Evolutionary conservation across 257 asterid species (phyloP).

Genomic region (Gardenia jasminoides): DNA sequence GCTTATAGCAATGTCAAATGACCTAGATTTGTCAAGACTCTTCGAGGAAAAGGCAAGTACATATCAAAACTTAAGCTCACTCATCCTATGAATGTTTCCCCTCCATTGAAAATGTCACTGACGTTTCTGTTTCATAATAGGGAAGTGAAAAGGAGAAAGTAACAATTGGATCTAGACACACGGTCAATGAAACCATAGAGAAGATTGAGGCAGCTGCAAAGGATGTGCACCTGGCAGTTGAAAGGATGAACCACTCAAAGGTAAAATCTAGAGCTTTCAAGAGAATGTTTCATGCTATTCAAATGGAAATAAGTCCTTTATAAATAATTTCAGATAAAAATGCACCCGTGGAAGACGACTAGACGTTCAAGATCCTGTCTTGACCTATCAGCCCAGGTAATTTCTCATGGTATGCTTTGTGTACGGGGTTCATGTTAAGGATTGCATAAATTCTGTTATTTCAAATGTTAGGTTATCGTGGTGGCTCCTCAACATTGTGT

Average conservation of each 20-base stretch:
- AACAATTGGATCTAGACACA: constrained; percentile 29
- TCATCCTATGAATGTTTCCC: not conserved
- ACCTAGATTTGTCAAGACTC: constrained; percentile 32
- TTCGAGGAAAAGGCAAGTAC: constrained; percentile 29
- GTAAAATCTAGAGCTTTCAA: constrained; percentile 8
- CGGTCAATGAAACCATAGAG: constrained; percentile 24
- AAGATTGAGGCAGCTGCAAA: constrained; percentile 30
- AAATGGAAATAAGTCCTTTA: not conserved
- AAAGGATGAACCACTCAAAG: constrained; percentile 25
- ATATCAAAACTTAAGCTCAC: not conserved
- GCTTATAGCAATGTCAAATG: constrained; percentile 35
- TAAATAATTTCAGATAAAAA: constrained; percentile 17
- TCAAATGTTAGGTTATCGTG: constrained; percentile 25
- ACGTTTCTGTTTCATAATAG: constrained; percentile 2
- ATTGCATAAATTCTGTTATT: not conserved
- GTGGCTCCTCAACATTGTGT: constrained; percentile 34
- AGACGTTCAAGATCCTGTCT: constrained; percentile 23
- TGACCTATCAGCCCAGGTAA: constrained; percentile 27
- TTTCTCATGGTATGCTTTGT: not conserved
- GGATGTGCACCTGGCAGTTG: constrained; percentile 23
- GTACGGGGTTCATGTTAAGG: too few relatives aligned
- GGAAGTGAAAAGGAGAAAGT: constrained; percentile 26
- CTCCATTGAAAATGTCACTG: not conserved
- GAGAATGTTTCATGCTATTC: not conserved
- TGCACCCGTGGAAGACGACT: constrained; percentile 19